Conservation (phyloP, 2,329 filamentous ascomycete genomes). For the Fusarium sp. region DNA sequence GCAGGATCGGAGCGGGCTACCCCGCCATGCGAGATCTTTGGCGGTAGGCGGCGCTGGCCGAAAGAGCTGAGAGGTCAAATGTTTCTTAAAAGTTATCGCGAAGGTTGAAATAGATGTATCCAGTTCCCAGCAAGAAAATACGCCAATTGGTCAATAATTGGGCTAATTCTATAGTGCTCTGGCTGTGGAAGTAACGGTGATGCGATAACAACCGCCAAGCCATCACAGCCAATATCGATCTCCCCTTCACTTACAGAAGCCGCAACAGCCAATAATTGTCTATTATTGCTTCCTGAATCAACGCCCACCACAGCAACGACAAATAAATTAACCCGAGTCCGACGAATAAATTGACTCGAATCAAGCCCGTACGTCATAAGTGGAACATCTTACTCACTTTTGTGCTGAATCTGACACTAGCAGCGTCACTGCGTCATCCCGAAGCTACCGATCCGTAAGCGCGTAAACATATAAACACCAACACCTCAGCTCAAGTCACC, state of each 20-base stretch:
- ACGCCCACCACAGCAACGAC: too few species aligned
- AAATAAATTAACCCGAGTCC: too few species aligned
- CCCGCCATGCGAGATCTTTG: neutral
- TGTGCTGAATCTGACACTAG: slow-evolving; percentile 3
- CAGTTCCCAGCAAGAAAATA: too few species aligned
- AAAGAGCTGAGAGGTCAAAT: neutral
- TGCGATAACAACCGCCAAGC: neutral
- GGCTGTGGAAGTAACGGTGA: neutral
- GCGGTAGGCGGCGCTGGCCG: slow-evolving; percentile 19
- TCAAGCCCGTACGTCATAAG: slow-evolving; percentile 5
- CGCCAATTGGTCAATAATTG: neutral
- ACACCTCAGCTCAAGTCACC: too few species aligned
- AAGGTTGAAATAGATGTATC: too few species aligned
- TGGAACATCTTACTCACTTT: neutral
- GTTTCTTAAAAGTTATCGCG: too few species aligned
- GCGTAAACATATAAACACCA: neutral
- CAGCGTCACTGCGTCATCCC: slow-evolving; percentile 14
- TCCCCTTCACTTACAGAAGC: rapidly evolving
- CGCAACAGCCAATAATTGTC: too few species aligned
- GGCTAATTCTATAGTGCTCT: neutral
- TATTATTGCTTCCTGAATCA: too few species aligned
- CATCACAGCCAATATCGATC: neutral
- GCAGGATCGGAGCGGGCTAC: neutral
- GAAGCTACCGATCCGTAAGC: slow-evolving; percentile 1
- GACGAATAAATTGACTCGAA: neutral